Base-by-base conservation (phyloP, 2,329 filamentous ascomycete genomes). In the Verticillium isaacii region DNA sequence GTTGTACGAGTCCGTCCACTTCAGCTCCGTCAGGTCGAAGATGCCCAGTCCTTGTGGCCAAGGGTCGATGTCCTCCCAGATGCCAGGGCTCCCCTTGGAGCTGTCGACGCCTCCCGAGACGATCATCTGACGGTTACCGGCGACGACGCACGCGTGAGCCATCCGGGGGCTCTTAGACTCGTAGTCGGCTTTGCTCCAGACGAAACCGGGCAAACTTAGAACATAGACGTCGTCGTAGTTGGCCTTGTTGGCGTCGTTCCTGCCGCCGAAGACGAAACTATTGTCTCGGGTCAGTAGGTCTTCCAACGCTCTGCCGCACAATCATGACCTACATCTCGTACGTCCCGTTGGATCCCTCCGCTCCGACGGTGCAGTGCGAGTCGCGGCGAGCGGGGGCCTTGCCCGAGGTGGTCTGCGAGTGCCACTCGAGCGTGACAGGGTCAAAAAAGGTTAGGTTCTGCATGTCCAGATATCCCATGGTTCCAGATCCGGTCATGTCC, bases 61-160 rank as follows among this genome's bases (percentile, higher is more conserved):
- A 1, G 71, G 71, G 57, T 78, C 75, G 12, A 66, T 61, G 11
- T 71, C 70, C 7, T 61, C 63, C 32, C 68, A 61, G 8, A 65
- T 63, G 12, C 66, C 65, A 12, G 64, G 67, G 23, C 65, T 68
- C 3, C 63, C 65, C 19, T 65, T 63, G 36, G 64, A 66, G 25
- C 67, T 68, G 50, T 74, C 70, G 8, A 67, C 65, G 6, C 78
- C 78, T 23, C 77, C 77, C 11, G 75, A 64, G 19, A 71, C 72
- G 1, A 80, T 60, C 76, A 80, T 74, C 63, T 79, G 77, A 25
- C 76, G 66, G 15, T 66, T 64, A 5, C 74, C 75, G 23, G 77
- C 69, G 4, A 76, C 65, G 5, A 69, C 69, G 62, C 77, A 79
- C 3, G 68, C 66, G 32, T 76, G 74, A 37, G 73, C 69, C 12